Evolutionary conservation across 1,284 basidiomycete species (phyloP).

Genomic region (Ceraceosorus bombacis): DNA sequence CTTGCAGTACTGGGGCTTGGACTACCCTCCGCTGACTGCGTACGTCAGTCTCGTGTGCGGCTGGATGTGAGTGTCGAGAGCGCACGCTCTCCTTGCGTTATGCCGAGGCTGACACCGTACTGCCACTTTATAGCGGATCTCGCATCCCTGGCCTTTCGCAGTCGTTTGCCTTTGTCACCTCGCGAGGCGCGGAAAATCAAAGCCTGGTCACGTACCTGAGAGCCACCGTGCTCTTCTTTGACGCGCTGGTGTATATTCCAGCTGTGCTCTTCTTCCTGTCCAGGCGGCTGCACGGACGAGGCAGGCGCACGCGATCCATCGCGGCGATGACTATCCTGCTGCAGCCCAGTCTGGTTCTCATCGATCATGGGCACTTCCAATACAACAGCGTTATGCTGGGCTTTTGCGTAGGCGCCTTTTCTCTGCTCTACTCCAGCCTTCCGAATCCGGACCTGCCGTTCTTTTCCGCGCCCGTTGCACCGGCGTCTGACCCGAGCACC

Average conservation of each 20-base stretch:
- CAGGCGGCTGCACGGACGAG: constrained; percentile 33
- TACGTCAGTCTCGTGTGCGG: constrained; percentile 42
- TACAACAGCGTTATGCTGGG: constrained; percentile 48
- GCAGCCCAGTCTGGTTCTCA: constrained; percentile 72
- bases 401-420: constrained; percentile 33
- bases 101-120: constrained; percentile 1
- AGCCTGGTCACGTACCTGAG: constrained; percentile 72
- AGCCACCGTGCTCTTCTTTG: constrained; percentile 63
- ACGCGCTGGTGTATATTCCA: constrained; percentile 67
- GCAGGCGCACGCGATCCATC: constrained; percentile 36
- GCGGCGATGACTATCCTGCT: constrained; percentile 58
- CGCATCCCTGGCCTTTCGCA: constrained; percentile 19
- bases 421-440: constrained; percentile 35
- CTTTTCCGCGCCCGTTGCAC: neutral
- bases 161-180: constrained; percentile 61
- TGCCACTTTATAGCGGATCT: constrained; percentile 2
- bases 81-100: neutral
- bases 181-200: constrained; percentile 65
- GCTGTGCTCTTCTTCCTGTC: constrained; percentile 50
- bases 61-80: constrained; percentile 7
- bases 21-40: constrained; percentile 78
- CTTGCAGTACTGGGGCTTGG: constrained; percentile 76
- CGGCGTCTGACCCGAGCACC: constrained; percentile 4
- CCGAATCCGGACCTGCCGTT: constrained; percentile 28
- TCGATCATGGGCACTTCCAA: constrained; percentile 90